Conservation (phyloP, 768 basidiomycete species). For the Lentinula lateritia region DNA sequence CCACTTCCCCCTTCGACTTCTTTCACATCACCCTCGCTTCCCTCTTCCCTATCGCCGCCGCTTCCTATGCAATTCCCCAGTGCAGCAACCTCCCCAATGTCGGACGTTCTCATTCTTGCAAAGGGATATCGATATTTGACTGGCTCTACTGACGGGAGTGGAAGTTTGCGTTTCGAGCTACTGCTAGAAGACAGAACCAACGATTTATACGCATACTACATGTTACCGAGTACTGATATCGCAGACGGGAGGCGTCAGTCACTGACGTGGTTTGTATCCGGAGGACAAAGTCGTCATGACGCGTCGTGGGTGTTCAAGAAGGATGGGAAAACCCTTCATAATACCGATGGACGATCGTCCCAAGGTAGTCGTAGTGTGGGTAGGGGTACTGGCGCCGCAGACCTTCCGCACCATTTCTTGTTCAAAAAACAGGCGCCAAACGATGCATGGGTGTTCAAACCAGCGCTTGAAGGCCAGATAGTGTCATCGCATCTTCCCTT, state of each 20-base stretch:
- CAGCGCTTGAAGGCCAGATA: not conserved
- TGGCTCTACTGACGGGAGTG: not conserved
- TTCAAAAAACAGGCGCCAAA: not conserved
- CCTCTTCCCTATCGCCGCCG: not conserved
- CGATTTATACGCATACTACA: not conserved
- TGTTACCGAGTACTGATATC: not conserved
- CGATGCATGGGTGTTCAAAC: not conserved
- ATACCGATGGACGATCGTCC: not conserved
- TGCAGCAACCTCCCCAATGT: not conserved
- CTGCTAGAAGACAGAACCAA: not conserved
- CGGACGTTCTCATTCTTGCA: not conserved
- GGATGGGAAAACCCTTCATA: not conserved
- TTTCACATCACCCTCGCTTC: not conserved
- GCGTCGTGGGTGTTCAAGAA: conserved; percentile 1
- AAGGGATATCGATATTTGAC: not conserved
- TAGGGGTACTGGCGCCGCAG: not conserved
- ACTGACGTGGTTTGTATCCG: not conserved
- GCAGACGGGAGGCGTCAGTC: not conserved
- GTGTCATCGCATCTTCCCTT: not conserved
- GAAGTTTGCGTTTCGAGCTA: not conserved
- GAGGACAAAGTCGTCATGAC: not conserved
- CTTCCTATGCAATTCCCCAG: too few relatives aligned
- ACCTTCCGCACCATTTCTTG: not conserved
- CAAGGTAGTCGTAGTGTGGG: not conserved
- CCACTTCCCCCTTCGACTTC: not conserved